Evolutionary conservation across 495 filamentous ascomycete genomes (phyloP).

Genomic region (Lasiosphaeris hirsuta): DNA sequence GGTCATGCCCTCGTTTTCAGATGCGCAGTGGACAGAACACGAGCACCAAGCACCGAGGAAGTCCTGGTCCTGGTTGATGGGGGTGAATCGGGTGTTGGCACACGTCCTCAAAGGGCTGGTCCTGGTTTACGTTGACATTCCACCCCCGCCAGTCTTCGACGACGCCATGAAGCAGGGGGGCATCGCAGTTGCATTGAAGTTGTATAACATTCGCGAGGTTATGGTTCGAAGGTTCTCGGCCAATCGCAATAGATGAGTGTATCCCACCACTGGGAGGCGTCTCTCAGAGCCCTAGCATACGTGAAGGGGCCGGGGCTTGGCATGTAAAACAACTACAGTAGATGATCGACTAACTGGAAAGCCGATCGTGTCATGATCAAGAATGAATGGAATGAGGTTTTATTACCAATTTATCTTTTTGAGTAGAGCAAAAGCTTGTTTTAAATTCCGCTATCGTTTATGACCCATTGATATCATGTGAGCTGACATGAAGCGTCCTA

Average conservation of each 20-base stretch:
- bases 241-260: constrained; percentile 59
- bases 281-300: background rate
- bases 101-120: constrained; percentile 87
- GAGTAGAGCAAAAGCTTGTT: too few species aligned
- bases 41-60: constrained; percentile 42
- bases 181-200: constrained; percentile 59
- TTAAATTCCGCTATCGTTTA: too few species aligned
- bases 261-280: background rate
- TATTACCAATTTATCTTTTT: background rate
- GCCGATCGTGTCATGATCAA: background rate
- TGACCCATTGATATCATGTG: too few species aligned
- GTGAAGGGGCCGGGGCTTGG: background rate
- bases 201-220: constrained; percentile 80
- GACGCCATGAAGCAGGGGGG: constrained; percentile 43
- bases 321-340: background rate
- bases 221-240: constrained; percentile 76
- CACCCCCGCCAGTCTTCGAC: constrained; percentile 57
- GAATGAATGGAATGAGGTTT: background rate
- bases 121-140: constrained; percentile 86
- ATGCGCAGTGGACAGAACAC: constrained; percentile 66
- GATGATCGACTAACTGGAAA: background rate
- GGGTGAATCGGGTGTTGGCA: constrained; percentile 83
- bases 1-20: constrained; percentile 75
- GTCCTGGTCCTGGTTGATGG: constrained; percentile 91
- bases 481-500: too few species aligned